Percentiles rank a stretch among this genome's conserved stretches.
Evolutionary conservation across 2,329 filamentous ascomycete species (phyloP).

Genomic region (Aureobasidium sp.): DNA sequence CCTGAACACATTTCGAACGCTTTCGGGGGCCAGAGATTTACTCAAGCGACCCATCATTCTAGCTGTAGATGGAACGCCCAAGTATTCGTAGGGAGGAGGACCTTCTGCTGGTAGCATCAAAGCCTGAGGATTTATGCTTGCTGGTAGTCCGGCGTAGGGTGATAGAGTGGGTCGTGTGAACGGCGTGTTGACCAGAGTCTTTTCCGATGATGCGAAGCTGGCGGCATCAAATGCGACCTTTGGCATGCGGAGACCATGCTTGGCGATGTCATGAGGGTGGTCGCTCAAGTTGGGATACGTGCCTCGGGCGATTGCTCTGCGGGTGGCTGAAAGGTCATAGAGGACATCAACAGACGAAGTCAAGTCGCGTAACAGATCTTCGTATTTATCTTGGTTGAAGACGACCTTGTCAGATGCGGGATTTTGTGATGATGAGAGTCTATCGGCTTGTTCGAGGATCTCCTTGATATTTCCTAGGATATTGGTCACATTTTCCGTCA

Average conservation of each 20-base stretch:
- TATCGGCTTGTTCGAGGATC: slow-evolving; percentile 67
- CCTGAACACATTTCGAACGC: slow-evolving; percentile 26
- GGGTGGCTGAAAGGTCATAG: slow-evolving; percentile 64
- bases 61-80: slow-evolving; percentile 36
- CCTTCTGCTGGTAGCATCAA: slow-evolving; percentile 39
- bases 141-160: slow-evolving; percentile 31
- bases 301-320: slow-evolving; percentile 38
- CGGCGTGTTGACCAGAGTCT: slow-evolving; percentile 19
- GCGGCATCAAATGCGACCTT: slow-evolving; percentile 11
- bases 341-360: slow-evolving; percentile 72
- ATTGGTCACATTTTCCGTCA: slow-evolving; percentile 69
- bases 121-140: slow-evolving; percentile 36
- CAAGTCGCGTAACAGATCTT: slow-evolving; percentile 65
- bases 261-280: slow-evolving; percentile 2
- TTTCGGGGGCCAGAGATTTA: slow-evolving; percentile 22
- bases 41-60: slow-evolving; percentile 38
- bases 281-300: slow-evolving; percentile 27
- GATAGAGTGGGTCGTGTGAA: slow-evolving; percentile 25
- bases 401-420: slow-evolving; percentile 41
- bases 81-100: slow-evolving; percentile 41
- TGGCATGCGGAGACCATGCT: slow-evolving; percentile 11
- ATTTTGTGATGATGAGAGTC: slow-evolving; percentile 46
- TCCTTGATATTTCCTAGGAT: slow-evolving; percentile 76
- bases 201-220: slow-evolving; percentile 15
- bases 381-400: slow-evolving; percentile 60